Percentiles rank a stretch among this genome's conserved stretches.
Conservation (phyloP, 2,329 filamentous ascomycete species). For the Exserohilum rostratum region DNA sequence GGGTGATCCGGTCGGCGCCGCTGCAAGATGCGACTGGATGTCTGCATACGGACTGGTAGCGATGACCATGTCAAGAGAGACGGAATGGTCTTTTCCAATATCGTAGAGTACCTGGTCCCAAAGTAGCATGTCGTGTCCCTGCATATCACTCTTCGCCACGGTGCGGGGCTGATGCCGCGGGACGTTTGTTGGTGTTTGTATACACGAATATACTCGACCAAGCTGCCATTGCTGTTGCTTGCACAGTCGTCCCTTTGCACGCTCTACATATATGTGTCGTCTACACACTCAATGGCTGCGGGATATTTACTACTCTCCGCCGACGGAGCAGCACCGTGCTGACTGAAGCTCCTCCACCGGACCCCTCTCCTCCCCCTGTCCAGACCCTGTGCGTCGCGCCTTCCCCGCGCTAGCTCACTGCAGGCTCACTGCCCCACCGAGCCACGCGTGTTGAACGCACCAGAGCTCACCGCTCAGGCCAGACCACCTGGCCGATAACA, state of each 20-base stretch:
- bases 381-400: slow-evolving; percentile 25
- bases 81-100: slow-evolving; percentile 54
- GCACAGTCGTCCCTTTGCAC: too few species aligned
- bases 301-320: too few species aligned
- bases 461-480: slow-evolving; percentile 22
- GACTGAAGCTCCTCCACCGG: too few species aligned
- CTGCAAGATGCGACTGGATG: slow-evolving; percentile 71
- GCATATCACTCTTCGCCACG: background rate
- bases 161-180: too few species aligned
- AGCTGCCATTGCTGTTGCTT: too few species aligned
- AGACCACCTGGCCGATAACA: slow-evolving; percentile 15
- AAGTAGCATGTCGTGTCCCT: slow-evolving; percentile 49
- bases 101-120: slow-evolving; percentile 57
- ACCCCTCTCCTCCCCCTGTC: slow-evolving; percentile 2
- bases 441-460: slow-evolving; percentile 19
- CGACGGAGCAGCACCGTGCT: too few species aligned
- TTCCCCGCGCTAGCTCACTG: slow-evolving; percentile 26
- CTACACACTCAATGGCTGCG: too few species aligned
- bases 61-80: slow-evolving; percentile 55
- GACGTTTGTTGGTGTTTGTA: too few species aligned
- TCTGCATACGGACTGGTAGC: slow-evolving; percentile 62
- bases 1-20: slow-evolving; percentile 69
- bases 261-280: too few species aligned
- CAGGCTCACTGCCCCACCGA: slow-evolving; percentile 19
- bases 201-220: too few species aligned